These are phyloP conservation scores for Corylus avellana DNA, from an alignment of 306 rosid species.

Conservation along the genomic window DNA sequence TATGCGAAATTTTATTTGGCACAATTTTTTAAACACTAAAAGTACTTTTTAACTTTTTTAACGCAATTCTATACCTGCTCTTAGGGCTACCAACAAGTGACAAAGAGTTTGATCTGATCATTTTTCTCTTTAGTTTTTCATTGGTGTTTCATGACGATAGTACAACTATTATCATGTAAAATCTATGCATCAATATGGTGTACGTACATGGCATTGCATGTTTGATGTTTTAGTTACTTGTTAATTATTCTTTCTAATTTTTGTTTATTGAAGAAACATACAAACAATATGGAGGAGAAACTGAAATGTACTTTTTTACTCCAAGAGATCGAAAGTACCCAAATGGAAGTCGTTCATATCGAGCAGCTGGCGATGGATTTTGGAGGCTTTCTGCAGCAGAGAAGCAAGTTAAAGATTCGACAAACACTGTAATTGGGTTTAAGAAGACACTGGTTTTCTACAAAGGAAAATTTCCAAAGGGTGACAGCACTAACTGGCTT, in stretches of 20 bases:
- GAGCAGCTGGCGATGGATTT: neutral
- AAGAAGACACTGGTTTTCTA: neutral
- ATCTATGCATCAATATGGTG: no score
- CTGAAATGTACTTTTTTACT: neutral
- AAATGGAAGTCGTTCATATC: neutral
- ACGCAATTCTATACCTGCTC: no score
- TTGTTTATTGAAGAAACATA: neutral
- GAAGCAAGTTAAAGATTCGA: neutral
- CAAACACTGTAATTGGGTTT: neutral
- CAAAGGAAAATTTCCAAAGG: neutral
- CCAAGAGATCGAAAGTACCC: neutral
- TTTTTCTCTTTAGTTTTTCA: no score
- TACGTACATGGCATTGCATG: no score
- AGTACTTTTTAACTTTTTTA: no score
- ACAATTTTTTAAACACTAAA: no score
- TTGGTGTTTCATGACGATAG: no score
- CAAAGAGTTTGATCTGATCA: no score
- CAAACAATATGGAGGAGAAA: neutral
- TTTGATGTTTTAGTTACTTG: no score
- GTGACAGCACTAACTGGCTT: neutral
- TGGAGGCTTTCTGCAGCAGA: neutral
- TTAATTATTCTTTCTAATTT: neutral
- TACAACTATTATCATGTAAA: no score
- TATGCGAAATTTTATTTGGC: no score
- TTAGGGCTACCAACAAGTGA: no score